Conservation (phyloP, 108 stramenopile genomes). For the Aureococcus anophagefferens region DNA sequence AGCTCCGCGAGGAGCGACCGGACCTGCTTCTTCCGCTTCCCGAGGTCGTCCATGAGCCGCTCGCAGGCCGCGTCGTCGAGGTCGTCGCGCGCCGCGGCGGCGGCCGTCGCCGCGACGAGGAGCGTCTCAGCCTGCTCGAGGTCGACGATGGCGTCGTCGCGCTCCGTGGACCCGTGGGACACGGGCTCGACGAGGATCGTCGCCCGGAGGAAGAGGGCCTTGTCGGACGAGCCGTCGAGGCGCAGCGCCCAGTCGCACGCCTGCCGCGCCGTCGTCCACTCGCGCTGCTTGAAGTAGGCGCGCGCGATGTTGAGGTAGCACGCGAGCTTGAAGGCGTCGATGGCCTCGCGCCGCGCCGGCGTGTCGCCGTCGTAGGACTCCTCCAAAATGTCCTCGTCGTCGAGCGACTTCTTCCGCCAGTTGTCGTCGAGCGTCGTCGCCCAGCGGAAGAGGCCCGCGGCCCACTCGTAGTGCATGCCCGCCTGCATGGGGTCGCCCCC, state of each 20-base stretch:
- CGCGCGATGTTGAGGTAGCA: conserved; percentile 42
- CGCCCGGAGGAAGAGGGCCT: conserved; percentile 31
- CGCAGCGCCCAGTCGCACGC: conserved; percentile 36
- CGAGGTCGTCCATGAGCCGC: too few species aligned
- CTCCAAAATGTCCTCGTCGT: not conserved
- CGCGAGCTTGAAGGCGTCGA: conserved; percentile 14
- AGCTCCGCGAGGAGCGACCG: not conserved
- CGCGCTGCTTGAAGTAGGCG: conserved; percentile 13
- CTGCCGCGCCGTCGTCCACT: conserved; percentile 19
- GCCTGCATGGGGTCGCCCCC: not conserved
- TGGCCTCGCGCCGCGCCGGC: conserved; percentile 9
- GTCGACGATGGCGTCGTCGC: conserved; percentile 29
- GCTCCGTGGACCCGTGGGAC: conserved; percentile 27
- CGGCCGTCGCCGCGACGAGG: conserved; percentile 12
- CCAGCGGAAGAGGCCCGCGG: not conserved
- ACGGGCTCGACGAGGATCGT: conserved; percentile 25
- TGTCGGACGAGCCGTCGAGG: conserved; percentile 23
- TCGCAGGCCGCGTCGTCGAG: too few species aligned
- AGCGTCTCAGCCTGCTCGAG: conserved; percentile 18
- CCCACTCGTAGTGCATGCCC: not conserved
- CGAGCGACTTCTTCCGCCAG: not conserved
- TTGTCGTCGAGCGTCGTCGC: not conserved
- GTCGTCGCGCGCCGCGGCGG: not conserved
- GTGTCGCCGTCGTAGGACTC: conserved; percentile 7
- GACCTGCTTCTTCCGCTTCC: not conserved